Evolutionary conservation across 495 filamentous ascomycete species (phyloP).

Genomic region (Aspergillus sclerotioniger): DNA sequence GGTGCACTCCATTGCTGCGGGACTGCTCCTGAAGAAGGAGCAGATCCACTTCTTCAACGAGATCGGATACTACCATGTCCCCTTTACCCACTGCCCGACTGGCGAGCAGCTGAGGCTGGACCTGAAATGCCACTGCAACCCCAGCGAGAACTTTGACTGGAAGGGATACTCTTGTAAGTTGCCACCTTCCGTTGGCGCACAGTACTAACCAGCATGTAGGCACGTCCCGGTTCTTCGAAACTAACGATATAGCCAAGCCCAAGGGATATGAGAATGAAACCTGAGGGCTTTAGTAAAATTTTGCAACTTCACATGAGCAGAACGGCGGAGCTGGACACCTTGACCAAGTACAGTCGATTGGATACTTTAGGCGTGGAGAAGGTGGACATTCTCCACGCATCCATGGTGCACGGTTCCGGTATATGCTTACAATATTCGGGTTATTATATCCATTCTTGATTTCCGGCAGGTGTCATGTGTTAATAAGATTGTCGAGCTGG

Average conservation of each 20-base stretch:
- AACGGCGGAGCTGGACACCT: conserved; percentile 12
- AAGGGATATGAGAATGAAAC: conserved; percentile 72
- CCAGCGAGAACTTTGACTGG: conserved; percentile 98
- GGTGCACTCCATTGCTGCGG: conserved; percentile 91
- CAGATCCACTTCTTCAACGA: conserved; percentile 98
- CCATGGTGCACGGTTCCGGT: no score
- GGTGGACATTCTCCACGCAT: neutral
- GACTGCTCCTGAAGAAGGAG: conserved; percentile 80
- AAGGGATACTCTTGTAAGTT: conserved; percentile 90
- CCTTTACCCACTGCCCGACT: conserved; percentile 96
- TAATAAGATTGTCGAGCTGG: neutral
- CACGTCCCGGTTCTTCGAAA: conserved; percentile 79
- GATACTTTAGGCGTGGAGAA: neutral
- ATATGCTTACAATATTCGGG: neutral
- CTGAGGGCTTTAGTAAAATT: conserved; percentile 35
- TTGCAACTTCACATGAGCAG: conserved; percentile 22
- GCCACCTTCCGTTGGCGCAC: neutral
- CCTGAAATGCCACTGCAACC: conserved; percentile 89
- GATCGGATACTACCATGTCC: conserved; percentile 98
- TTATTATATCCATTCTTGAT: neutral
- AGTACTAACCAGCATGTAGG: conserved; percentile 42
- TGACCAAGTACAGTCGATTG: conserved; percentile 11
- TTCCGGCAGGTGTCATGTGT: neutral
- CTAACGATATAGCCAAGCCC: conserved; percentile 76
- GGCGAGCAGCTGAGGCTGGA: conserved; percentile 76